phyloP scores from a whole-genome alignment of 2,329 filamentous ascomycete genomes.

The Talaromyces piceae region DNA sequence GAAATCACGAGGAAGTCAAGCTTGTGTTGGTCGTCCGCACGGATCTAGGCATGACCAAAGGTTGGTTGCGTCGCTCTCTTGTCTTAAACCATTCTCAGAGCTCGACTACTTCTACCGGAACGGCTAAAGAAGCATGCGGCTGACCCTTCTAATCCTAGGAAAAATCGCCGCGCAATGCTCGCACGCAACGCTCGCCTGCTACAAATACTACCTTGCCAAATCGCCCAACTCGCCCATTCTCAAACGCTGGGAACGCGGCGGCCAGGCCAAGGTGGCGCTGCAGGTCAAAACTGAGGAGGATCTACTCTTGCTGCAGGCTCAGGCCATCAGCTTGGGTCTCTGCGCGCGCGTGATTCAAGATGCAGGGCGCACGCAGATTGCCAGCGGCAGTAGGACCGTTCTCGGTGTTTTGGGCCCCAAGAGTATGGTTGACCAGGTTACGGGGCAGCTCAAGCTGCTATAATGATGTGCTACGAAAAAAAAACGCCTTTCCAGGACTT shows the following conservation, averaged over 20 bases:
- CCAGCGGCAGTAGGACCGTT: slow-evolving; percentile 84
- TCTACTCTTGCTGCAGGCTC: slow-evolving; percentile 65
- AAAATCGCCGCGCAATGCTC: slow-evolving; percentile 96
- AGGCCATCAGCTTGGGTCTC: slow-evolving; percentile 74
- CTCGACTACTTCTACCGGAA: too few species aligned
- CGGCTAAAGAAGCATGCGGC: too few species aligned
- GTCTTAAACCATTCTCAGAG: neutral
- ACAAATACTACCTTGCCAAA: slow-evolving; percentile 65
- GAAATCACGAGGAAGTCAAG: slow-evolving; percentile 77
- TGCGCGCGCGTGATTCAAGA: slow-evolving; percentile 88
- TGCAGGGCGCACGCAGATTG: slow-evolving; percentile 96
- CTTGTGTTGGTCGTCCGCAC: slow-evolving; percentile 86
- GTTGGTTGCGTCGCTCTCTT: slow-evolving; percentile 42
- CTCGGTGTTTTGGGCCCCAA: slow-evolving; percentile 76
- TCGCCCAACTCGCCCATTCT: slow-evolving; percentile 56
- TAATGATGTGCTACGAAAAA: slow-evolving; percentile 35
- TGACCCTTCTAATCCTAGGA: too few species aligned
- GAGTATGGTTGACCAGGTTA: slow-evolving; percentile 79
- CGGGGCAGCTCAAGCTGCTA: slow-evolving; percentile 74
- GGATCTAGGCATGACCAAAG: slow-evolving; percentile 95
- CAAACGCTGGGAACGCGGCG: slow-evolving; percentile 73
- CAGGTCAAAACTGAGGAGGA: slow-evolving; percentile 82
- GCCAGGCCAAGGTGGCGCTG: slow-evolving; percentile 89
- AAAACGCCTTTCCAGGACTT: neutral
- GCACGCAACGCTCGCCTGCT: slow-evolving; percentile 95